These are phyloP conservation scores for Cantharellus anzutake DNA, from an alignment of 768 basidiomycete genomes.

Conservation along the genomic window DNA sequence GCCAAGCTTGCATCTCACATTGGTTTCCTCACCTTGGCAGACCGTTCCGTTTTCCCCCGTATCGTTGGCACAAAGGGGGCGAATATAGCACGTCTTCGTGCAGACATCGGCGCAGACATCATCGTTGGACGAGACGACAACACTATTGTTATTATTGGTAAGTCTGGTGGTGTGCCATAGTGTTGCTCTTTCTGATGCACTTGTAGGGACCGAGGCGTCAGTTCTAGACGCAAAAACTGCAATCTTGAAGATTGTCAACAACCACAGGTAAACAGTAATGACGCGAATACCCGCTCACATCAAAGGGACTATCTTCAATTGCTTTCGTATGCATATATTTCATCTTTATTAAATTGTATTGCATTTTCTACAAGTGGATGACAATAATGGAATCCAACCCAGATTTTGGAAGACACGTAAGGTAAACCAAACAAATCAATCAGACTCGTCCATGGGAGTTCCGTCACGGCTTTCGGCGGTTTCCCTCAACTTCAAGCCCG, in stretches of 20 bases:
- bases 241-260: slow-evolving; percentile 32
- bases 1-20: slow-evolving; percentile 59
- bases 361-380: neutral
- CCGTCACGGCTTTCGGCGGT: slow-evolving; percentile 23
- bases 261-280: slow-evolving; percentile 14
- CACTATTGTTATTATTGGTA: slow-evolving; percentile 75
- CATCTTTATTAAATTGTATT: neutral
- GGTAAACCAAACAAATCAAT: neutral
- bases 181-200: neutral
- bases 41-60: slow-evolving; percentile 74
- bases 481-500: slow-evolving; percentile 15
- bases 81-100: slow-evolving; percentile 72
- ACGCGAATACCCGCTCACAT: neutral
- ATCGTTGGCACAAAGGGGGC: slow-evolving; percentile 87
- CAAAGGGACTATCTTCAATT: neutral
- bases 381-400: too few relatives aligned
- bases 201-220: slow-evolving; percentile 44
- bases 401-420: too few relatives aligned
- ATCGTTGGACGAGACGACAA: slow-evolving; percentile 76
- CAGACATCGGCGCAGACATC: slow-evolving; percentile 83
- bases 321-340: neutral
- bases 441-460: neutral
- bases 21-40: slow-evolving; percentile 67
- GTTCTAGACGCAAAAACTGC: slow-evolving; percentile 59
- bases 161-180: slow-evolving; percentile 13